Evolutionary conservation across 306 rosid species (phyloP).

Genomic region (Gillenia trifoliata): DNA sequence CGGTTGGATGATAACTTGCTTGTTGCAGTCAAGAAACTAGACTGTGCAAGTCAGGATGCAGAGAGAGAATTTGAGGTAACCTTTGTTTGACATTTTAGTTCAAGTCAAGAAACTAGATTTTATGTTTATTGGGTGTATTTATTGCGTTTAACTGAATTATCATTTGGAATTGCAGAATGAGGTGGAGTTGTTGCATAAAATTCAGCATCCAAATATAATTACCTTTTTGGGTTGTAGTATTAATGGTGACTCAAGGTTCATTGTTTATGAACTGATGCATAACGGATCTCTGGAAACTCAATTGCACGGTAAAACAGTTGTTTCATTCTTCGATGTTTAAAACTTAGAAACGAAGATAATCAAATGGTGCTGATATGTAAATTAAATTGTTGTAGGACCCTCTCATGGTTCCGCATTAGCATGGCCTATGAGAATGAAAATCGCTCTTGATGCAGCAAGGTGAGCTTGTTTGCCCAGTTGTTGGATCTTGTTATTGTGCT

Average conservation of each 20-base stretch:
- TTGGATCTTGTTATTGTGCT: neutral
- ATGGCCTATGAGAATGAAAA: constrained; percentile 92
- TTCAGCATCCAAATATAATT: constrained; percentile 77
- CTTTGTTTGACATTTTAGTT: neutral
- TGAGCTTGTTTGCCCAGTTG: constrained; percentile 20
- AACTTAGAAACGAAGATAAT: neutral
- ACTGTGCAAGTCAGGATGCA: constrained; percentile 55
- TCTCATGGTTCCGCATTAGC: constrained; percentile 76
- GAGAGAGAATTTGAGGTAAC: constrained; percentile 78
- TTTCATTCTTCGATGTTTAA: neutral
- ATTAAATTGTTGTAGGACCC: constrained; percentile 44
- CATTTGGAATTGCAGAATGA: constrained; percentile 71
- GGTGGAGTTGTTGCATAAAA: constrained; percentile 63
- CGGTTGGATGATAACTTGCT: constrained; percentile 52
- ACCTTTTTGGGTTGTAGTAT: constrained; percentile 66
- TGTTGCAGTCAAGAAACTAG: constrained; percentile 79
- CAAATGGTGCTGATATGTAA: neutral
- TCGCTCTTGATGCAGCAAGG: constrained; percentile 95
- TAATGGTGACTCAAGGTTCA: constrained; percentile 47
- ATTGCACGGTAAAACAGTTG: constrained; percentile 63
- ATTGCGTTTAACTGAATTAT: neutral
- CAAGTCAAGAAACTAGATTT: too few relatives aligned
- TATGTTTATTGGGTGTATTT: neutral
- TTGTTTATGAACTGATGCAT: constrained; percentile 79
- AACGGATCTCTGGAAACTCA: constrained; percentile 85